These are phyloP conservation scores for Nevesoporus exiguus DNA, from an alignment of 768 basidiomycete genomes.

Conservation along the genomic window DNA sequence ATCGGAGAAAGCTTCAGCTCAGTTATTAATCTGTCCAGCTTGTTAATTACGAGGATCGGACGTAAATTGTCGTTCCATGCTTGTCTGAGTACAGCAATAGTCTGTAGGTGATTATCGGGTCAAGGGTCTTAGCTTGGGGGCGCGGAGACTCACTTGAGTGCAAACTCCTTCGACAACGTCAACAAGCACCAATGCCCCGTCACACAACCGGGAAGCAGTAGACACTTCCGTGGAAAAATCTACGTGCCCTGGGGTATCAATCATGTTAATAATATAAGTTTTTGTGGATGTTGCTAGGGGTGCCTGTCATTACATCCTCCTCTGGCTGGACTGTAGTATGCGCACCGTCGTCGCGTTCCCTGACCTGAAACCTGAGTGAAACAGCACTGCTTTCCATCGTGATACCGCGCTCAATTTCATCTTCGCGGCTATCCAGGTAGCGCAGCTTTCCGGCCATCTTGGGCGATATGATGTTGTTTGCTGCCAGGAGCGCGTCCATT, in stretches of 20 bases:
- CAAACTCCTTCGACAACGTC: constrained; percentile 98
- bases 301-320: constrained; percentile 32
- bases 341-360: constrained; percentile 64
- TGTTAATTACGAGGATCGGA: constrained; percentile 96
- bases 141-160: constrained; percentile 72
- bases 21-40: constrained; percentile 89
- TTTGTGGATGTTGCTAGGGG: constrained; percentile 52
- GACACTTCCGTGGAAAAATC: constrained; percentile 98
- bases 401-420: constrained; percentile 96
- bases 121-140: not conserved
- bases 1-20: constrained; percentile 88
- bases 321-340: constrained; percentile 10
- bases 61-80: constrained; percentile 87
- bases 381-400: constrained; percentile 99
- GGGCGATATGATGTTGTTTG: constrained; percentile 95
- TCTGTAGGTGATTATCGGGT: constrained; percentile 44
- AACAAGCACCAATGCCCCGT: constrained; percentile 92
- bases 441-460: constrained; percentile 95
- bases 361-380: constrained; percentile 81
- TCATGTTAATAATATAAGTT: constrained; percentile 89
- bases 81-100: constrained; percentile 91
- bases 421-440: constrained; percentile 92
- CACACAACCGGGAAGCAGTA: constrained; percentile 87
- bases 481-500: constrained; percentile 92
- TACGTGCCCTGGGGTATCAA: constrained; percentile 98